A percentile compares a stretch with the other conserved stretches of the same genome.
Evolutionary conservation across 306 rosid genomes (phyloP).

Genomic region (Acacia crassicarpa): DNA sequence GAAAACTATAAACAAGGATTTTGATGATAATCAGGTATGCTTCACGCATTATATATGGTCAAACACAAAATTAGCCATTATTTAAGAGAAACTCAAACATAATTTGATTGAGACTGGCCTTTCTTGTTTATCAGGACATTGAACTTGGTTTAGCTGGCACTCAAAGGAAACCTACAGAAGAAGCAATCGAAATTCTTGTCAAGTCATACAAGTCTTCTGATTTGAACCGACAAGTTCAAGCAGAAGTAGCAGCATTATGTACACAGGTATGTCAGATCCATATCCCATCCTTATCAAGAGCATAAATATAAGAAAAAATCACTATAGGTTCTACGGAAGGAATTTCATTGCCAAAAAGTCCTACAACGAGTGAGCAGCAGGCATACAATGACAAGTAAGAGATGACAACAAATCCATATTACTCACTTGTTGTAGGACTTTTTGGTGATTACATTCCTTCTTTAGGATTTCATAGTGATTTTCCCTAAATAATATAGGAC

Average conservation of each 20-base stretch:
- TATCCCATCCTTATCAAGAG: neutral
- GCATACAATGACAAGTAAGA: conserved; percentile 43
- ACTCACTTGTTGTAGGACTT: too few relatives aligned
- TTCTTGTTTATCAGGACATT: neutral
- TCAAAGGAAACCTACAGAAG: conserved; percentile 20
- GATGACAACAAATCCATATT: accelerated
- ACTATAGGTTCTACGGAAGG: too few relatives aligned
- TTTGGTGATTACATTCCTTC: too few relatives aligned
- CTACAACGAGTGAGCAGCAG: too few relatives aligned
- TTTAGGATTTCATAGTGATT: too few relatives aligned
- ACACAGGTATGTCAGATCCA: conserved; percentile 21
- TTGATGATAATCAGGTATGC: conserved; percentile 44
- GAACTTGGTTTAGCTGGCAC: neutral
- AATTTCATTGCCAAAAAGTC: too few relatives aligned
- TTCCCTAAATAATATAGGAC: too few relatives aligned
- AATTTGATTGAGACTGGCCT: neutral
- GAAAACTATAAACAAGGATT: conserved; percentile 76
- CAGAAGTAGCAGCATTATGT: conserved; percentile 19
- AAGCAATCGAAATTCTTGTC: conserved; percentile 12
- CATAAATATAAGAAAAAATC: neutral
- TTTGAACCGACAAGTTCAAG: neutral
- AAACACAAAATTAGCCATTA: neutral
- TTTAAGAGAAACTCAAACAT: neutral
- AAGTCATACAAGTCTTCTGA: conserved; percentile 26
- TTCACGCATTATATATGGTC: neutral